Base-by-base conservation (phyloP, 352 stramenopile species). In the Phytopythium litorale region DNA sequence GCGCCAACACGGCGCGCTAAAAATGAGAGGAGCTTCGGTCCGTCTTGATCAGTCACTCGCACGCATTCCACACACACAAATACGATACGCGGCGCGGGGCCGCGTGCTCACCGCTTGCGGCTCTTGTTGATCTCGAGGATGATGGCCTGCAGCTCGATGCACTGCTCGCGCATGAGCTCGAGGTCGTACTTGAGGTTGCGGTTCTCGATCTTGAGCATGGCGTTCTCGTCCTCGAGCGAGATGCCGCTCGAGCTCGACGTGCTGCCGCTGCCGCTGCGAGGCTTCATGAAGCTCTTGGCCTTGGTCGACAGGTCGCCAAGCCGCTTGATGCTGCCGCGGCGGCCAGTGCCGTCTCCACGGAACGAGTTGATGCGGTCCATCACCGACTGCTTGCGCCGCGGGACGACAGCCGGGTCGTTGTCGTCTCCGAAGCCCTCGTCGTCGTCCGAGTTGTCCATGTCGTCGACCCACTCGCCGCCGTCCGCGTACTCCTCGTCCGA, bases 91-190 rank as follows among this genome's bases (percentile, higher is more conserved):
- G 48, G 48, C 19, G 23, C 25, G 23, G 4, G 48, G 7, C 25
- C 15, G 15, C 48, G 48, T 23, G 53, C 4, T 66, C 86, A 94
- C 70, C 85, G 79, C 76, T 94, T 94, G 55, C 85, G 81, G 64
- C 85, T 92, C 72, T 91, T 91, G 81, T 94, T 92, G 71, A 94
- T 94, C 78, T 94, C 85, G 48, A 94, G 77, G 58, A 94, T 94
- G 67, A 94, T 94, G 55, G 85, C 78, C 56, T 94, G 85, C 54
- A 94, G 62, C 62, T 94, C 85, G 53, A 94, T 92, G 65, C 85
- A 94, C 72, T 94, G 85, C 68, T 94, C 85, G 33, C 85, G 85
- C 85, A 94, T 94, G 51, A 94, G 76, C 76, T 94, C 85, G 7
- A 94, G 67, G 59, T 94, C 85, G 73, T 92, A 94, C 66, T 90